Conservation (phyloP, 148 eudicot genomes). For the Arctostaphylos glauca region DNA sequence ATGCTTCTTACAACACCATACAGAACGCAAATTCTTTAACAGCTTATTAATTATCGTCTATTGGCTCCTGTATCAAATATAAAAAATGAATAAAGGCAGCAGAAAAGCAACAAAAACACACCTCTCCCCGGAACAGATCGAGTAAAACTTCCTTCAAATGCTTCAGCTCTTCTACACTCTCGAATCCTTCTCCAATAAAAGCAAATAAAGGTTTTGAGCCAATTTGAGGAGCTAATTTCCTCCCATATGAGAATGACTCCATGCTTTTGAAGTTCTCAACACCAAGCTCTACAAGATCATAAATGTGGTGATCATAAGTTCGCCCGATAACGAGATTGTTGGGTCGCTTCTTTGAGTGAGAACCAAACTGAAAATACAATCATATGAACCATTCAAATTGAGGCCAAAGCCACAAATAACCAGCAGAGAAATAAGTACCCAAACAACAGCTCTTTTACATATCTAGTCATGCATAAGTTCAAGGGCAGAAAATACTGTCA, state of each 20-base stretch:
- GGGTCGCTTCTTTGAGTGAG: conserved; percentile 91
- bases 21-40: not conserved
- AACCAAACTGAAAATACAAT: conserved; percentile 66
- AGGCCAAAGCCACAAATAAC: not conserved
- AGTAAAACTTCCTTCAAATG: conserved; percentile 90
- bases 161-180: conserved; percentile 76
- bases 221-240: conserved; percentile 66
- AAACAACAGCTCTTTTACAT: not conserved
- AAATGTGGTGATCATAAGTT: conserved; percentile 86
- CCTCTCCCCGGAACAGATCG: conserved; percentile 92
- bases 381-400: conserved; percentile 9
- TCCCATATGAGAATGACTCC: conserved; percentile 77
- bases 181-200: conserved; percentile 93
- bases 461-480: not conserved
- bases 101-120: conserved; percentile 20
- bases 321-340: conserved; percentile 90
- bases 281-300: conserved; percentile 90
- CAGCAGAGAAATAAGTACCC: not conserved
- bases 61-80: not conserved
- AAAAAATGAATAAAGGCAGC: not conserved
- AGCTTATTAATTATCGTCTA: not conserved
- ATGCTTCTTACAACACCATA: not conserved
- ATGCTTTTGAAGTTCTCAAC: conserved; percentile 79
- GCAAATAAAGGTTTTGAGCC: conserved; percentile 93
- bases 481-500: not conserved